Evolutionary conservation across 31 red algal genomes (phyloP).

Genomic region (Odonthalia washingtoniensis): DNA sequence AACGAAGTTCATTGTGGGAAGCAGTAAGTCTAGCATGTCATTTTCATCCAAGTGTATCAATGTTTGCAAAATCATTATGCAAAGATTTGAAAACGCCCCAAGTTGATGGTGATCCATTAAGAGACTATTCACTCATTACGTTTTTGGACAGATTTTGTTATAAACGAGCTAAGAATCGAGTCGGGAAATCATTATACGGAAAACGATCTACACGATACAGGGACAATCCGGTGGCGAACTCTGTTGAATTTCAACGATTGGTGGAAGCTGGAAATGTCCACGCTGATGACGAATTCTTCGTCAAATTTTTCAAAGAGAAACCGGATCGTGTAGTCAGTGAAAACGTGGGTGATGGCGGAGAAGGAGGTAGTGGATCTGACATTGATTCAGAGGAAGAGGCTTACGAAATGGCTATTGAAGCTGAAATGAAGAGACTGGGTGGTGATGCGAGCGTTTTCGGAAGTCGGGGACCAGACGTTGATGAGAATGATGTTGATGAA

Average conservation of each 20-base stretch:
- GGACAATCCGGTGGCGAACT: slow-evolving; percentile 58
- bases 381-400: slow-evolving; percentile 62
- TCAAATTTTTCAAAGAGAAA: slow-evolving; percentile 47
- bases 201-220: slow-evolving; percentile 52
- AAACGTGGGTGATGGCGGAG: slow-evolving; percentile 51
- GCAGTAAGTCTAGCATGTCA: slow-evolving; percentile 64
- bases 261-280: slow-evolving; percentile 32
- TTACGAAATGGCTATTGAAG: slow-evolving; percentile 56
- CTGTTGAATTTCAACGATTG: slow-evolving; percentile 62
- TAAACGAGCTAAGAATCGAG: slow-evolving; percentile 82
- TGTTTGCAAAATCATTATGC: slow-evolving; percentile 79
- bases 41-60: slow-evolving; percentile 84
- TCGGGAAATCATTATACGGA: slow-evolving; percentile 66
- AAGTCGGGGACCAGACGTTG: slow-evolving; percentile 37
- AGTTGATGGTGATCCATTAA: slow-evolving; percentile 81
- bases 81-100: slow-evolving; percentile 39
- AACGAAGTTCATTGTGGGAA: slow-evolving; percentile 83
- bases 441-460: slow-evolving; percentile 12
- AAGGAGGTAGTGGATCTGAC: slow-evolving; percentile 63
- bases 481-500: slow-evolving; percentile 19
- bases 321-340: slow-evolving; percentile 33
- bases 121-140: slow-evolving; percentile 77
- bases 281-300: slow-evolving; percentile 76
- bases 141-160: slow-evolving; percentile 87
- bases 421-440: slow-evolving; percentile 35